Base-by-base conservation (phyloP, 371 early-diverging fungal genomes). In the Actinomortierella ambigua region DNA sequence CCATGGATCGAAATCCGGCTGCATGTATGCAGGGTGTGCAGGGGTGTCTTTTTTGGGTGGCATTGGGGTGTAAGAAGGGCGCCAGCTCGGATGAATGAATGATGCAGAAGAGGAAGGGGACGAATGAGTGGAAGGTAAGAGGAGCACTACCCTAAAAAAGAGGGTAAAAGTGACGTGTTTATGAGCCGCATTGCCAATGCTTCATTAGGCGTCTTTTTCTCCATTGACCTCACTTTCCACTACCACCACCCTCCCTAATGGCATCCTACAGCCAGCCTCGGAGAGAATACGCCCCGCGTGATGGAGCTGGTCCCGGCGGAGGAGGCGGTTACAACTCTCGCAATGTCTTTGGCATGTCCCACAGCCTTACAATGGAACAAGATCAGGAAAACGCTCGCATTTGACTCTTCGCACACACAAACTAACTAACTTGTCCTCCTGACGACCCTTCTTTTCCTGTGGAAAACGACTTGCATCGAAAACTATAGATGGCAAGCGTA, bases 401-500 rank as follows among this genome's bases (percentile, higher is more conserved):
- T 28, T 7, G 5, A 18, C 39, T 46, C 22, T 5, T 2, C 15
- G 55, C 39, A 40, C 18, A 24, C 23, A 27, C 39, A 18, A 22
- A 49, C 44, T 17, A 11, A 23, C 20, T 23, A 11, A 34, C 34
- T 11, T 34, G 4, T 46, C 22, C 34, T 18, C 18, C 47, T 46
- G 51, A 29, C n/a, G 26, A 13, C 47, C 13, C 53, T 28, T 29
- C 6, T 23, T 48, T 34, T 17, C 27, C 18, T 39, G n/a, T n/a
- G n/a, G n/a, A n/a, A n/a, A n/a, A 15, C 23, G 18, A 41, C 39
- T 7, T 4, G 34, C 34, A 34, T 34, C 4, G 11, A 6, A 4
- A 23, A 22, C 3, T 28, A 18, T 70, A 70, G 94, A 94, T 65
- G 94, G 97, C 53, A 99, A 98, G 77, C 82, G 98, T 58, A 93